A percentile compares a stretch with the other conserved stretches of the same genome.
Evolutionary conservation across 805 yeast genomes (phyloP).

Genomic region (Candida andamanensis): DNA sequence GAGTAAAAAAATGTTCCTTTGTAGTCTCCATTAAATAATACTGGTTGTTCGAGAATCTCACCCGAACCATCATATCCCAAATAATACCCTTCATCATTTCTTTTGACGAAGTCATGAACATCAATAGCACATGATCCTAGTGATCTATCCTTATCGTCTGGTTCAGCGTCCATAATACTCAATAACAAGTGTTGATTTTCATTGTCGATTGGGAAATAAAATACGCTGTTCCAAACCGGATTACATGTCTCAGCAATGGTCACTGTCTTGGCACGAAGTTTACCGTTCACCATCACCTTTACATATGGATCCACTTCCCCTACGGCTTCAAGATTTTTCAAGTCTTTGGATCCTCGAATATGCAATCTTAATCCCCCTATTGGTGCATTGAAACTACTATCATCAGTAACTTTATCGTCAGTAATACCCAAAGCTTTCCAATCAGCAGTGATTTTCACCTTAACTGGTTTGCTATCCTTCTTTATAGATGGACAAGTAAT

Average conservation of each 20-base stretch:
- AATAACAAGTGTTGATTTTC: conserved; percentile 55
- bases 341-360: conserved; percentile 47
- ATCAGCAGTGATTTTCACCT: conserved; percentile 47
- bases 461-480: conserved; percentile 33
- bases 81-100: conserved; percentile 42
- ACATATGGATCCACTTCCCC: conserved; percentile 78
- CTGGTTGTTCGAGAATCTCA: conserved; percentile 42
- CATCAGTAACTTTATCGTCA: conserved; percentile 40
- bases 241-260: conserved; percentile 48
- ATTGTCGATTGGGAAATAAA: conserved; percentile 56
- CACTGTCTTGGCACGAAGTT: conserved; percentile 49
- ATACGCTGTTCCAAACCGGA: conserved; percentile 57
- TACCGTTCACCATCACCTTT: conserved; percentile 53
- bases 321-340: conserved; percentile 55
- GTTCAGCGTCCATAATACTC: conserved; percentile 64
- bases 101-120: conserved; percentile 44
- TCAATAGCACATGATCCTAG: conserved; percentile 56
- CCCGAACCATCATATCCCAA: conserved; percentile 49
- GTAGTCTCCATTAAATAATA: conserved; percentile 28
- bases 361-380: conserved; percentile 64
- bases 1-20: conserved; percentile 51
- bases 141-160: conserved; percentile 55
- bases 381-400: conserved; percentile 48
- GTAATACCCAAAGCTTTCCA: conserved; percentile 70
- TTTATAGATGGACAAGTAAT: conserved; percentile 44